A percentile compares a stretch with the other conserved stretches of the same genome.
Evolutionary conservation across 1,139 yeast genomes (phyloP).

Genomic region (Suhomyces choctaworum): DNA sequence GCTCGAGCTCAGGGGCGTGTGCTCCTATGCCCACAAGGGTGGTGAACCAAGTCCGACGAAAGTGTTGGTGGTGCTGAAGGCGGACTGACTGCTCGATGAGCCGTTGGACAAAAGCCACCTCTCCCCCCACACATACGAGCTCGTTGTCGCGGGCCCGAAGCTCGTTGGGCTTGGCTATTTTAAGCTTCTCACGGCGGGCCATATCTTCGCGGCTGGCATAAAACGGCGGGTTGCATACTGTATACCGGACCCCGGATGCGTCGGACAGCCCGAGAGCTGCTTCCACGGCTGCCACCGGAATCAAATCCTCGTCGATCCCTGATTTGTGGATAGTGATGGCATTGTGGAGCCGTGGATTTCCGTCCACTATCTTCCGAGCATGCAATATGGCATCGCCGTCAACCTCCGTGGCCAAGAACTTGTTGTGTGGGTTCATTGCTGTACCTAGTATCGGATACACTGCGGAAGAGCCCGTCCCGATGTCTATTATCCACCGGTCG

Average conservation of each 20-base stretch:
- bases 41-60: conserved; percentile 21
- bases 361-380: too few relatives aligned
- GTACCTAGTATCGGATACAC: conserved; percentile 20
- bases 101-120: conserved; percentile 16
- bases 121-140: conserved; percentile 22
- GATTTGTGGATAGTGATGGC: too few relatives aligned
- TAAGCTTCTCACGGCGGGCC: conserved; percentile 9
- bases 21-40: conserved; percentile 21
- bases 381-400: conserved; percentile 9
- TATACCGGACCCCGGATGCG: conserved; percentile 13
- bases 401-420: conserved; percentile 21
- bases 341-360: too few relatives aligned
- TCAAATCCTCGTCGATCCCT: conserved; percentile 1
- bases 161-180: conserved; percentile 13
- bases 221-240: conserved; percentile 28
- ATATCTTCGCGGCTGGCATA: conserved; percentile 17
- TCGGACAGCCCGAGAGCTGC: not conserved
- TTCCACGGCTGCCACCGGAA: conserved; percentile 7
- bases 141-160: conserved; percentile 18
- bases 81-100: conserved; percentile 17
- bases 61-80: conserved; percentile 10
- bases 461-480: conserved; percentile 27
- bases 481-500: conserved; percentile 18
- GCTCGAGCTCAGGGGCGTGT: conserved; percentile 13
- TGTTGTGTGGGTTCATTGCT: conserved; percentile 6